These are phyloP conservation scores for Rhodotorula paludigena DNA, from an alignment of 768 basidiomycete genomes.

Conservation along the genomic window DNA sequence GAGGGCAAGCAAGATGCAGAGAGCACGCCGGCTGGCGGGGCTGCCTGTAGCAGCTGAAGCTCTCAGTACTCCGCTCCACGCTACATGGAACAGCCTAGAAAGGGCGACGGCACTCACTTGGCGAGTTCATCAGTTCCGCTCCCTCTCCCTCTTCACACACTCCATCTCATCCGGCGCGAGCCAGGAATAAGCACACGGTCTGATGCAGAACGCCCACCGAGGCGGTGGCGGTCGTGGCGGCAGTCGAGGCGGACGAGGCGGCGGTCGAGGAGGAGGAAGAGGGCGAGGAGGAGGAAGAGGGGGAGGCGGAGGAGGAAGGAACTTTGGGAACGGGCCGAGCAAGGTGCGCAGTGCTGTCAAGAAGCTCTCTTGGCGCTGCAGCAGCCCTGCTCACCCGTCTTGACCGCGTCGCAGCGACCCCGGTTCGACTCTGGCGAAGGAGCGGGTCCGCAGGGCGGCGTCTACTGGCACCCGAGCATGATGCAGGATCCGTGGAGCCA, in stretches of 20 bases:
- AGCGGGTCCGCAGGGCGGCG: not conserved
- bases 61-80: too few relatives aligned
- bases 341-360: constrained; percentile 1
- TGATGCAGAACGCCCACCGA: not conserved
- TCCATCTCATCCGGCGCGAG: not conserved
- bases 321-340: constrained; percentile 6
- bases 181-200: accelerated
- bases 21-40: too few relatives aligned
- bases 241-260: not conserved
- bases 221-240: not conserved
- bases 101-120: too few relatives aligned
- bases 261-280: constrained; percentile 8
- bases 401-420: constrained; percentile 3
- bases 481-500: constrained; percentile 16
- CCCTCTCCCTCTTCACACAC: not conserved
- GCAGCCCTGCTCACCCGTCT: not conserved
- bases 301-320: constrained; percentile 1
- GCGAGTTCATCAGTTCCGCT: too few relatives aligned
- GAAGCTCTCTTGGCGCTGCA: not conserved
- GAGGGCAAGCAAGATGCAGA: too few relatives aligned
- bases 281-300: not conserved
- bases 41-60: too few relatives aligned
- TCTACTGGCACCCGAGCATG: constrained; percentile 9
- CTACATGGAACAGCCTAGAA: too few relatives aligned
- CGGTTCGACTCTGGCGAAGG: constrained; percentile 4